Conservation (phyloP, 805 yeast genomes). For the Wickerhamiella alocasiicola region DNA sequence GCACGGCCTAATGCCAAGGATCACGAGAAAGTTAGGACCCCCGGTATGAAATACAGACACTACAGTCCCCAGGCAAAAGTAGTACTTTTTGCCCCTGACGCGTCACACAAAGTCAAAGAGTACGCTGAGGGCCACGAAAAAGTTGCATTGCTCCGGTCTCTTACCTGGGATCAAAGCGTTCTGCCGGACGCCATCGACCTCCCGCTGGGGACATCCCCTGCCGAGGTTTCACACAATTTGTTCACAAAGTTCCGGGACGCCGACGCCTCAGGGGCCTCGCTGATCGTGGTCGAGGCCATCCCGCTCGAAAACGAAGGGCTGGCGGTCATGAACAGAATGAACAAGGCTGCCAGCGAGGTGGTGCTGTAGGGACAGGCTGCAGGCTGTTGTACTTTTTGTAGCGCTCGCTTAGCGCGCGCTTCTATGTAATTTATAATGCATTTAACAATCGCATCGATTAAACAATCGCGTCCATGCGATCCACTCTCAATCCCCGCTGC, state of each 20-base stretch:
- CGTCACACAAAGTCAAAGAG: slow-evolving; percentile 21
- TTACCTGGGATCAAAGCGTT: background rate
- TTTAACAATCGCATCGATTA: too few species aligned
- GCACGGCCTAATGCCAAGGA: slow-evolving; percentile 45
- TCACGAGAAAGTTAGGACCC: slow-evolving; percentile 64
- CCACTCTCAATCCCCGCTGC: slow-evolving; percentile 4
- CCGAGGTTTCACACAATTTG: slow-evolving; percentile 60
- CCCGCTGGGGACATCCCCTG: slow-evolving; percentile 36
- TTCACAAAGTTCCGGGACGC: slow-evolving; percentile 63
- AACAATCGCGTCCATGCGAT: background rate
- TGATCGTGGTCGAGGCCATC: slow-evolving; percentile 76
- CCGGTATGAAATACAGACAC: slow-evolving; percentile 96
- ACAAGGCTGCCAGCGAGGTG: slow-evolving; percentile 53
- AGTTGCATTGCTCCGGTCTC: slow-evolving; percentile 12
- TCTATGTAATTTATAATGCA: too few species aligned
- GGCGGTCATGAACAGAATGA: slow-evolving; percentile 86
- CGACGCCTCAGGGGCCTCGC: slow-evolving; percentile 54
- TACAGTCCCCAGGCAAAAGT: slow-evolving; percentile 87
- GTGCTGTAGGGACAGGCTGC: background rate
- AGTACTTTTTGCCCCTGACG: slow-evolving; percentile 43
- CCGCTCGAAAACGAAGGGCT: slow-evolving; percentile 67
- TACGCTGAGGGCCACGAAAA: slow-evolving; percentile 20
- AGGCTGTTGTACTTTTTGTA: background rate
- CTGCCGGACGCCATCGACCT: slow-evolving; percentile 12
- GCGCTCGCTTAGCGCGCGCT: too few species aligned